Percentiles rank a stretch among this genome's conserved stretches.
These are phyloP conservation scores for Aphanomyces astaci DNA, from an alignment of 352 stramenopile genomes.

Conservation along the genomic window DNA sequence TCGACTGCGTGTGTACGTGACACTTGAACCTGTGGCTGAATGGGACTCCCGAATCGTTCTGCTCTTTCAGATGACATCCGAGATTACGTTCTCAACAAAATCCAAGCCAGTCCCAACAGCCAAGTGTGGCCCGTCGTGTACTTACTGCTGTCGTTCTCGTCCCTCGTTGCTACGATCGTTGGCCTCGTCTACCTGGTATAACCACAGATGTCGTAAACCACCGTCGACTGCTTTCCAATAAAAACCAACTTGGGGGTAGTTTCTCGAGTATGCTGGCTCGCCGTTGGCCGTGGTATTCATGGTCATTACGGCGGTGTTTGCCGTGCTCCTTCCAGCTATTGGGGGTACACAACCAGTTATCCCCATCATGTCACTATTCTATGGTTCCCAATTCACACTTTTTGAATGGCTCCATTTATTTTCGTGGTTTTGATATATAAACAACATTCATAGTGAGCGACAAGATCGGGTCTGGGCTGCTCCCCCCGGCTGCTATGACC, in stretches of 20 bases:
- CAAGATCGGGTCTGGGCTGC: conserved; percentile 62
- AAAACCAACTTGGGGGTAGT: too few relatives aligned
- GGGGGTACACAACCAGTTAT: too few relatives aligned
- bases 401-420: too few relatives aligned
- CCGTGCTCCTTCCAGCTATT: conserved; percentile 51
- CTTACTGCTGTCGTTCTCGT: conserved; percentile 52
- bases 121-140: conserved; percentile 31
- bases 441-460: conserved; percentile 42
- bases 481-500: conserved; percentile 65
- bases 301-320: conserved; percentile 79
- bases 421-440: too few relatives aligned
- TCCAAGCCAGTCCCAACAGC: not conserved
- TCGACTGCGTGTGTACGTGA: conserved; percentile 21
- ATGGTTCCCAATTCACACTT: too few relatives aligned
- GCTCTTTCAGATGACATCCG: conserved; percentile 19
- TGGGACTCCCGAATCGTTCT: too few relatives aligned
- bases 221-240: not conserved
- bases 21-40: too few relatives aligned
- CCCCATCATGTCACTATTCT: too few relatives aligned
- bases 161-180: conserved; percentile 41
- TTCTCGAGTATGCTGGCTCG: conserved; percentile 85
- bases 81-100: not conserved
- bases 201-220: not conserved
- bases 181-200: conserved; percentile 46
- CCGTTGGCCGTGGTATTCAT: conserved; percentile 64